Base-by-base conservation (phyloP, 2,329 filamentous ascomycete species). In the Pleomassaria siparia region DNA sequence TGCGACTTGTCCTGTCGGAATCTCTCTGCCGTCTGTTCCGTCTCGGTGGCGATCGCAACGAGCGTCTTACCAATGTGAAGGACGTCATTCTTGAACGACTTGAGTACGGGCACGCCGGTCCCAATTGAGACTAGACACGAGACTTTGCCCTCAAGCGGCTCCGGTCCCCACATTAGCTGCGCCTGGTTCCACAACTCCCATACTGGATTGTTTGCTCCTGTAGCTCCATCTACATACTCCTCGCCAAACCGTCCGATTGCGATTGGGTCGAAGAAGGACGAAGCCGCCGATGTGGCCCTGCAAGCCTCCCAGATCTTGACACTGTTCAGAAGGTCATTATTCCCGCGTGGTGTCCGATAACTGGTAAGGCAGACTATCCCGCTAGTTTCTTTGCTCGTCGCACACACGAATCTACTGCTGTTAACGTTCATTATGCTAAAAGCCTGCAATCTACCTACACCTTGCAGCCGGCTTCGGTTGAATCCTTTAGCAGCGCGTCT, bases 201-300 rank as follows among this genome's bases (percentile, higher is more conserved):
- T 15, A 75, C 60, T 1, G 77, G 77, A 46, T 80, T 80, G 56
- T 79, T 80, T 8, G 39, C 43, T 37, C 50, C 43, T 33, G 40
- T 46, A 2, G 47, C 50, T 11, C 73, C 76, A 53, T 79, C 76
- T 13, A 75, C 60, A 48, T 73, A 78, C 0, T 40, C 33, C 39
- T 60, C 43, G 1, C 50, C 40, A 2, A 62, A 64, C 2, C 53
- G 46, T 1, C 67, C 69, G 22, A 80, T 65, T 1, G 50, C 39
- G 29, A 79, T 72, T 0, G 71, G 51, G 13, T 63, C 55, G 43
- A 69, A 69, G 40, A 64, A 69, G 2, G 58, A 57, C 1, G 61
- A 48, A 2, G 66, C 62, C 9, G 66, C 64, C 5, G 63, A 63
- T 3, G 64, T 69, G 0, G 66, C 66, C 3, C 64, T 55, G 8